Evolutionary conservation across 2,329 filamentous ascomycete species (phyloP), one percentile per base, ranked within the genome.

Genomic region (Paraconiothyrium brasiliense): DNA sequence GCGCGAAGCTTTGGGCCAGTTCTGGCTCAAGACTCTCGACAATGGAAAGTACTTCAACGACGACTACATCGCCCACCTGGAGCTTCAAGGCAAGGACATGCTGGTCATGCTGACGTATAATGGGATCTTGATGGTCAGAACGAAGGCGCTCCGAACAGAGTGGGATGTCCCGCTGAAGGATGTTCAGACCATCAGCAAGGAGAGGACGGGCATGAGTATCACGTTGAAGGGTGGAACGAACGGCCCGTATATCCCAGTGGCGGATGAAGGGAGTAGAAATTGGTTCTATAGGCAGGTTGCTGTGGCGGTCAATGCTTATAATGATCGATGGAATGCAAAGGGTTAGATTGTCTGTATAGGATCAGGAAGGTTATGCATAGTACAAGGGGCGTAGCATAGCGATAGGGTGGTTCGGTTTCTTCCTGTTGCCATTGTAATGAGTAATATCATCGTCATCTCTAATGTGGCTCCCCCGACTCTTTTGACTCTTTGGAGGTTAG

Each of bases 1-100:
- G 76, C 92, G 95, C 50, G 95, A 99, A 83, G 94, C 95, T 0
- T 88, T 99, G 3, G 95, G 95, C 0, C 95, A 99, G 78, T 97
- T 93, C 83, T 99, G 95, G 96, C 89, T 99, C 67, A 99, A 99
- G 85, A 97, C 97, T 61, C 89, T 97, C 11, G 95, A 99, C 80
- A 95, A 97, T 67, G 95, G 95, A 64, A 95, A 94, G 78, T 98
- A 94, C 84, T 99, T 99, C 86, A 91, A 97, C 80, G 95, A 99
- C 79, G 87, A 93, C 76, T 99, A 99, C 82, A 95, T 99, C 77
- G 96, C 94, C 4, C 96, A 99, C 76, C 84, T 99, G 4, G 94
- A 99, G 79, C 86, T 99, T 30, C 92, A 93, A 11, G 89, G 90
- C 63, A 92, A 95, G 77, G 94, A 96, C 76, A 92, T 98, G 87